phyloP scores from a whole-genome alignment of 805 yeast genomes.

The Barnettozyma sucrosica region DNA sequence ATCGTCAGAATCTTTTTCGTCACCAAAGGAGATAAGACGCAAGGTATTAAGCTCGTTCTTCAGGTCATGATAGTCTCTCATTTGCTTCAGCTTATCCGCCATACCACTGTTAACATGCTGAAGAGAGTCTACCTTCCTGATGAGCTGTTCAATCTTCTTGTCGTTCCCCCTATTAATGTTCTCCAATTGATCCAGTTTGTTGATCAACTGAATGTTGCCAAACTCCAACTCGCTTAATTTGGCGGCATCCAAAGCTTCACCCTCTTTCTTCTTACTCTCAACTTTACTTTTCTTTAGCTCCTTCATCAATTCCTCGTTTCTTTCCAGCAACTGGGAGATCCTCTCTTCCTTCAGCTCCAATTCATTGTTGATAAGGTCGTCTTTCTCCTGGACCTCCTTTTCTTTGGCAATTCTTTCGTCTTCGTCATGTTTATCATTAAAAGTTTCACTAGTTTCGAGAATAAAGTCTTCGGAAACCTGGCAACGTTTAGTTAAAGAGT shows the following conservation, averaged over 20 bases:
- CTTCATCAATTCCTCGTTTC: constrained; percentile 69
- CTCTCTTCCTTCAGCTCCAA: constrained; percentile 69
- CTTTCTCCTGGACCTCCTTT: constrained; percentile 46
- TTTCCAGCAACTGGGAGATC: constrained; percentile 61
- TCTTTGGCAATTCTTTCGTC: constrained; percentile 46
- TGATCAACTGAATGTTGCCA: constrained; percentile 59
- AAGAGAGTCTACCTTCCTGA: constrained; percentile 33
- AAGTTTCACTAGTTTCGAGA: constrained; percentile 41
- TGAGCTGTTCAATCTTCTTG: constrained; percentile 14
- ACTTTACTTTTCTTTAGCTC: constrained; percentile 50
- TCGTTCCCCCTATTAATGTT: constrained; percentile 17
- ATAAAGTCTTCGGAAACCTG: constrained; percentile 70
- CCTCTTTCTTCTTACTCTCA: constrained; percentile 38
- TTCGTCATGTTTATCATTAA: not conserved
- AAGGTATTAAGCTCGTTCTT: constrained; percentile 70
- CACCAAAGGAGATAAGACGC: constrained; percentile 76
- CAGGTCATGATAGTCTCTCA: constrained; percentile 72
- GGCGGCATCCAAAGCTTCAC: constrained; percentile 34
- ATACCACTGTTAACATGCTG: constrained; percentile 45
- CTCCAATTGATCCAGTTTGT: constrained; percentile 49
- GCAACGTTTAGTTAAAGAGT: constrained; percentile 68
- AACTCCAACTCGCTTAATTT: constrained; percentile 54
- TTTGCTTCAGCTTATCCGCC: constrained; percentile 42
- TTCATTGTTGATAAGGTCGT: constrained; percentile 47
- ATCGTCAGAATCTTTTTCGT: constrained; percentile 33